phyloP scores from a whole-genome alignment of 441 rosid genomes.

The Jatropha podagrica region DNA sequence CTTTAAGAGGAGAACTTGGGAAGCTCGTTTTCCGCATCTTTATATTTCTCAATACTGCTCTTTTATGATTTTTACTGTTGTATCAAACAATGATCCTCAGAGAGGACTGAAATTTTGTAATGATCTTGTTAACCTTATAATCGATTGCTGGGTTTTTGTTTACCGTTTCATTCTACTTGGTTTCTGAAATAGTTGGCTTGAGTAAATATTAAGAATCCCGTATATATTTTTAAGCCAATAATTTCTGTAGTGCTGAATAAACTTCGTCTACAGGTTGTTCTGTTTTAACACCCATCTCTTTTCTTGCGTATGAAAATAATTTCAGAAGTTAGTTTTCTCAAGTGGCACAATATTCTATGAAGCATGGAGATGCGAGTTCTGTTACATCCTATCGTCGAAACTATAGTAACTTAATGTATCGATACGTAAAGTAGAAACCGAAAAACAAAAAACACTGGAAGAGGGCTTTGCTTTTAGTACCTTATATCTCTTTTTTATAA shows the following conservation, averaged over 20 bases:
- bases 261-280: no score
- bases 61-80: background rate
- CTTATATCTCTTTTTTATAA: conserved; percentile 18
- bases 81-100: conserved; percentile 3
- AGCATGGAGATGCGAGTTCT: background rate
- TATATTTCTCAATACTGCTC: background rate
- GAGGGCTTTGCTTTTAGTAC: background rate
- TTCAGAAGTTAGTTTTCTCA: background rate
- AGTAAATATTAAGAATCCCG: background rate
- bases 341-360: background rate
- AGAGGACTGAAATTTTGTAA: conserved; percentile 24
- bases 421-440: background rate
- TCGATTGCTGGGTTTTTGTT: background rate
- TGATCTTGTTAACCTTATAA: background rate
- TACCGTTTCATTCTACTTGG: background rate
- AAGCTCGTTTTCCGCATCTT: background rate
- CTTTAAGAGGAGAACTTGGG: background rate
- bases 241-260: no score
- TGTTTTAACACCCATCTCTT: no score
- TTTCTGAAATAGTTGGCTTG: background rate
- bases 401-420: background rate
- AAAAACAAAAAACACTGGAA: background rate
- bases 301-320: background rate
- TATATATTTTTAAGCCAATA: no score
- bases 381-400: background rate